Base-by-base conservation (phyloP, 2,329 filamentous ascomycete species). In the Colletotrichum chrysophilum region DNA sequence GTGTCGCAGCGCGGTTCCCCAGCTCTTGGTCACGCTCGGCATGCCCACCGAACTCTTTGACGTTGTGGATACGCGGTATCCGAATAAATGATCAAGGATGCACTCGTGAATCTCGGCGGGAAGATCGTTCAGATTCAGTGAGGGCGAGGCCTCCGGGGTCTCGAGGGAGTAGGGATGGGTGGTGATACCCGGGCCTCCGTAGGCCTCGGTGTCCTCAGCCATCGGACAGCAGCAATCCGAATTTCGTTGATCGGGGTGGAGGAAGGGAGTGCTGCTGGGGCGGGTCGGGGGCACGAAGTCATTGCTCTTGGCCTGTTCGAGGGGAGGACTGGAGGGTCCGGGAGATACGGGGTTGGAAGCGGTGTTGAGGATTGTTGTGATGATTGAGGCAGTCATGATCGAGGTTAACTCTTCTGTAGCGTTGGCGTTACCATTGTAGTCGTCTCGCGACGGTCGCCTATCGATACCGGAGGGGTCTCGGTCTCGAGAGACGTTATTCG, bases 41-140 rank as follows among this genome's bases (percentile, higher is more conserved):
- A 91, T 87, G 75, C 88, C 87, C 62, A 90, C 86, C 66, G 89
- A 88, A 79, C 89, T 90, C 75, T 89, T 88, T 56, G 89, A 89
- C 21, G 90, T 87, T 7, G 92, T 87, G 1, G 93, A 93, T 55
- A 92, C 89, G 62, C 92, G 89, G 75, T 93, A 92, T 5, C 93
- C 93, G 79, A 95, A 94, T 3, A 95, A 84, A 78, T 94, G 90
- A 81, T 95, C 93, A 16, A 95, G 86, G 70, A 95, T 93, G 71
- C 90, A 91, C 79, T 94, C 93, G 80, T 94, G 93, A 14, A 95
- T 93, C 82, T 95, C 93, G 71, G 90, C 88, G 2, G 94, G 93
- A 2, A 95, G 85, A 77, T 91, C 83, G 60, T 87, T 85, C 65
- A 91, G 83, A 68, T 87, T 75, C 30, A 77, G 43, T 48, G 75